Conservation (phyloP, 179 eudicot genomes). For the Pouteria campechiana region DNA sequence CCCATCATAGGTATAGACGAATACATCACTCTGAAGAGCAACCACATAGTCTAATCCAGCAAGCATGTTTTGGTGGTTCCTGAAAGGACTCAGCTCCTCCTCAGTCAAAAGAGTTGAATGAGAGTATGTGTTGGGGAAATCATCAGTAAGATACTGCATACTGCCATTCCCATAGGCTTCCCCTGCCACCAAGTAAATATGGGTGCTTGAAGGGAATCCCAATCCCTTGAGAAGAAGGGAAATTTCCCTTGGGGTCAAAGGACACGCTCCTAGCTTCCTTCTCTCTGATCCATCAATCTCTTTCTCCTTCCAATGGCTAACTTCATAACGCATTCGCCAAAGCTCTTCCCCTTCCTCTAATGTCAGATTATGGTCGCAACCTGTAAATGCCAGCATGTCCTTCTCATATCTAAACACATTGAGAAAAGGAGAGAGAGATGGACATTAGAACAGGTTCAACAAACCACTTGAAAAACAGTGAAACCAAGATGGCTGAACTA, state of each 20-base stretch:
- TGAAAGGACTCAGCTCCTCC: conserved; percentile 71
- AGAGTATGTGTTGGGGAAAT: conserved; percentile 72
- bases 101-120: conserved; percentile 68
- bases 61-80: conserved; percentile 89
- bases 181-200: conserved; percentile 89
- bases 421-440: too few relatives aligned
- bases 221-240: conserved; percentile 70
- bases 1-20: conserved; percentile 93
- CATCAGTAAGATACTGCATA: conserved; percentile 54
- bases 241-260: conserved; percentile 86
- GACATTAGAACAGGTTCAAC: too few relatives aligned
- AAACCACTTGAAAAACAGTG: too few relatives aligned
- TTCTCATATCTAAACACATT: conserved; percentile 99
- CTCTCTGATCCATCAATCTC: conserved; percentile 83
- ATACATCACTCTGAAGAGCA: conserved; percentile 87
- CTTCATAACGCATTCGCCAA: conserved; percentile 70
- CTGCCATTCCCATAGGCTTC: conserved; percentile 95
- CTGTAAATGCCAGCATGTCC: conserved; percentile 99
- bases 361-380: conserved; percentile 89
- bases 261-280: conserved; percentile 87
- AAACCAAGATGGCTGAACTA: too few relatives aligned
- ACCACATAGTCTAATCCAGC: conserved; percentile 93
- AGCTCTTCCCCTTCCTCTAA: conserved; percentile 79
- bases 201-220: conserved; percentile 66
- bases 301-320: conserved; percentile 97